Base-by-base conservation (phyloP, 2,329 filamentous ascomycete species). In the Pyrenophora teres region DNA sequence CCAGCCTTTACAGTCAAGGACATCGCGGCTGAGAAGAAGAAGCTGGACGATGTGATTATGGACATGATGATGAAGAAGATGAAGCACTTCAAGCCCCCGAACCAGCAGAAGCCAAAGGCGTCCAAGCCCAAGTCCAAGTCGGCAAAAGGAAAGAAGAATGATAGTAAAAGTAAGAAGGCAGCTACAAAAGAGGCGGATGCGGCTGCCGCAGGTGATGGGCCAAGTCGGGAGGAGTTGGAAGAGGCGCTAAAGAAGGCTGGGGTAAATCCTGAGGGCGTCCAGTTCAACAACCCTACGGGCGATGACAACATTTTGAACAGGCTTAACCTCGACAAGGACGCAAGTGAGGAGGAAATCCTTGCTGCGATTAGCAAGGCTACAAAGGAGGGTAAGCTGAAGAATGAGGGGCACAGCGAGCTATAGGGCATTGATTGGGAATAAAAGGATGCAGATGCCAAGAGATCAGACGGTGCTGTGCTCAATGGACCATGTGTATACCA, bases 1-100 rank as follows among this genome's bases (percentile, higher is more conserved):
- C 90, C 93, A 0, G 85, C 87, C 0, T 78, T 97, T 7, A 81
- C 87, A 0, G 78, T 86, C 59, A 86, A 87, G 67, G 92, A 96
- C 5, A 51, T 72, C 35, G 78, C 85, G 51, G 80, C 79, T 19
- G 88, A 87, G 73, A 81, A 86, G 13, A 84, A 86, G 64, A 84
- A 89, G 70, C 81, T 97, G 6, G 85, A 88, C 69, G 86, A 89
- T 69, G 83, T 81, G 4, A 83, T 85, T 62, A 82, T 87, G 70
- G 84, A 90, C 19, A 80, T 92, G 41, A 81, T 90, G 47, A 83
- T 87, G 78, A 73, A 76, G 49, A 79, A 79, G 67, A 82, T 82
- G 71, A 68, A 70, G 46, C 71, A 75, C 48, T 75, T 77, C 57
- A 68, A 75, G 23, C 77, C 71, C 39, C 78, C 71, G 47, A 71